Percentiles rank a stretch among this genome's conserved stretches.
phyloP scores from a whole-genome alignment of 2,329 filamentous ascomycete species.

The Calonectria crousiana region DNA sequence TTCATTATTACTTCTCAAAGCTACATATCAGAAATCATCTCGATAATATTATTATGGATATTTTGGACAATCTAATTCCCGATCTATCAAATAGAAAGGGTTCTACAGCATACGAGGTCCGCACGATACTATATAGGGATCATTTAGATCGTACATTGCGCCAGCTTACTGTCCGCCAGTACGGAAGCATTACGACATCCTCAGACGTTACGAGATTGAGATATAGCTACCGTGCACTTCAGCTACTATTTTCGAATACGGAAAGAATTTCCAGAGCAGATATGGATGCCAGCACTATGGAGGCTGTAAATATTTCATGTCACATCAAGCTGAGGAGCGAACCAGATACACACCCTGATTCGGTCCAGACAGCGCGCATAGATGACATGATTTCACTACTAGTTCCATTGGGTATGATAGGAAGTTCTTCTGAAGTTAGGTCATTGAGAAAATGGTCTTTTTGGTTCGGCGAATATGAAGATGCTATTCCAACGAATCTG shows the following conservation, averaged over 20 bases:
- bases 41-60: background rate
- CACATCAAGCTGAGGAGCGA: background rate
- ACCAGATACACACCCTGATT: background rate
- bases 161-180: background rate
- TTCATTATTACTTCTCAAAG: background rate
- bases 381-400: background rate
- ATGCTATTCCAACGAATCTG: background rate
- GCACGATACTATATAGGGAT: background rate
- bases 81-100: background rate
- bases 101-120: background rate
- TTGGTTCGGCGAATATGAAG: background rate
- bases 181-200: background rate
- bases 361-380: background rate
- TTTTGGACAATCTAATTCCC: background rate
- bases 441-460: background rate
- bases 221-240: background rate
- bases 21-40: background rate
- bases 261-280: background rate
- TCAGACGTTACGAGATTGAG: background rate
- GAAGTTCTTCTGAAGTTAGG: background rate
- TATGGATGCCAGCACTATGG: background rate
- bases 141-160: background rate
- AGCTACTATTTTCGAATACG: background rate
- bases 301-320: background rate
- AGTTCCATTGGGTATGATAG: background rate